Evolutionary conservation across 805 yeast genomes (phyloP), one percentile per base, ranked within the genome.

Genomic region (Schizosaccharomyces lindneri): DNA sequence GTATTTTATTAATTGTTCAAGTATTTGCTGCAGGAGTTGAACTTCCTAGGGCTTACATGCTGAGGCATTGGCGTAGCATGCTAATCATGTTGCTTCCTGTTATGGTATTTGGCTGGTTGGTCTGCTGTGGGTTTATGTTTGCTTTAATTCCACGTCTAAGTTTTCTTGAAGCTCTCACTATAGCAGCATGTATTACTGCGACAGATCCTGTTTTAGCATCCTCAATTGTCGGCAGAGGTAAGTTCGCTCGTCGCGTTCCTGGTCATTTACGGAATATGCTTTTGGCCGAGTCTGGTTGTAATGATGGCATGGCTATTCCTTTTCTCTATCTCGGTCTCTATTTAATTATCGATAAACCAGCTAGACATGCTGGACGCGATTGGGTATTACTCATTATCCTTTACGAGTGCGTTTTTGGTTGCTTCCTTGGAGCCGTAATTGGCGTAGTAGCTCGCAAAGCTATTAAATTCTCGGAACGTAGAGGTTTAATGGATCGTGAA

Each of bases 261-360:
- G 95, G 94, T n/a, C 96, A 88, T 72, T 76, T 88, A 72, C 77
- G 95, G 66, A 85, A 87, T 68, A 72, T 88, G 59, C 74, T 89
- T 31, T 80, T 89, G 39, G 95, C 95, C 0, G 95, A 87, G 67
- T 83, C 90, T 0, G 94, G 89, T 3, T 85, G 95, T 70, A 88
- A 88, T 71, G 97, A 88, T 69, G 97, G 97, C 55, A 84, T 88
- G 93, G 96, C 96, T 0, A 88, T 86, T 68, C 97, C 97, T 0
- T 88, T 88, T 69, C 85, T 86, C 31, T 76, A 72, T 71, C 68
- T 89, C 55, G 81, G 93, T 1, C 73, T 87, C 64, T 79, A 83
- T 68, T 69, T 87, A 59, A 79, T 88, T 61, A 70, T 80, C n/a
- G 76, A 78, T 39, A 85, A 85, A 3, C 72, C 85, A 61, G 79